Evolutionary conservation across 345 rosid genomes (phyloP).

Genomic region (Orychophragmus violaceus): DNA sequence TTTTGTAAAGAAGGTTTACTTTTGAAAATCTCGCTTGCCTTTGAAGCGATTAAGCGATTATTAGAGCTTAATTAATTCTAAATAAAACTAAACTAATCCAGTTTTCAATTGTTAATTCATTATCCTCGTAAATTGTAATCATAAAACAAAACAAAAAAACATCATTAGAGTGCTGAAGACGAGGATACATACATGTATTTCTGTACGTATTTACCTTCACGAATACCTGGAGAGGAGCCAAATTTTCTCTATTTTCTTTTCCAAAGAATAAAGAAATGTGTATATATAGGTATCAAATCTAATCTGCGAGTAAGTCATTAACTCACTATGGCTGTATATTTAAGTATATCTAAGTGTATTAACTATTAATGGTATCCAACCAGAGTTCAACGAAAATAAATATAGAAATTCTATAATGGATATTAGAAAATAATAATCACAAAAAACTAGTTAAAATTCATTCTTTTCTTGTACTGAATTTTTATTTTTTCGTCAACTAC

Average conservation of each 20-base stretch:
- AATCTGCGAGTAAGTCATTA: background rate
- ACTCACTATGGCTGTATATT: background rate
- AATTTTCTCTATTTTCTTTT: background rate
- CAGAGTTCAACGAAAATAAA: background rate
- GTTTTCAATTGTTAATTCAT: background rate
- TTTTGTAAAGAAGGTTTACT: background rate
- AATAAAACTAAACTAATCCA: too few relatives aligned
- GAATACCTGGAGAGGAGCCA: too few relatives aligned
- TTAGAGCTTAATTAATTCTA: conserved; percentile 2
- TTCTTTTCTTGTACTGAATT: too few relatives aligned
- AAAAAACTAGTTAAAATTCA: too few relatives aligned
- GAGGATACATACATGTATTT: conserved; percentile 9
- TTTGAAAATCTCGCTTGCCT: conserved; percentile 22
- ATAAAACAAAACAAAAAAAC: background rate
- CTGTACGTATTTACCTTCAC: conserved; percentile 16
- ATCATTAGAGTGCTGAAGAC: background rate
- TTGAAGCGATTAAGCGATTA: conserved; percentile 20
- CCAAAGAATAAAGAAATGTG: background rate
- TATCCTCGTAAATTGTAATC: background rate
- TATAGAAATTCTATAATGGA: background rate
- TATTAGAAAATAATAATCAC: background rate
- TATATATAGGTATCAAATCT: background rate
- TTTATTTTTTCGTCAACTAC: too few relatives aligned
- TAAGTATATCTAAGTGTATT: background rate
- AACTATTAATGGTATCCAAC: background rate